phyloP scores from a whole-genome alignment of 2,329 filamentous ascomycete species.

The Cordyceps sp. region DNA sequence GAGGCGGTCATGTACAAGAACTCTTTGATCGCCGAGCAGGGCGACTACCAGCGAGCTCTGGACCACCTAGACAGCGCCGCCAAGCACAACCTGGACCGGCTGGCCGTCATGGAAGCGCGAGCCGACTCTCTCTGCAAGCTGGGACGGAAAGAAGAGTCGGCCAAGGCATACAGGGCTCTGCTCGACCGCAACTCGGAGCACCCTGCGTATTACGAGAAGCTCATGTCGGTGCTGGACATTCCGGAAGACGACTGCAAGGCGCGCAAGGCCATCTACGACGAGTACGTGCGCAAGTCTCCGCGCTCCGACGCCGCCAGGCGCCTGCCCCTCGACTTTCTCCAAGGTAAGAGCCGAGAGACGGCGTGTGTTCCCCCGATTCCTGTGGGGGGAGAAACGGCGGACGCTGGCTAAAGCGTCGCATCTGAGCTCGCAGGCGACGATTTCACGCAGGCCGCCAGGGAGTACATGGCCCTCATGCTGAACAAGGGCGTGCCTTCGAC shows the following conservation, averaged over 20 bases:
- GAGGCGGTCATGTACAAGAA: constrained; percentile 95
- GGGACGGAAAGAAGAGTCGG: constrained; percentile 62
- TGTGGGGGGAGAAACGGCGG: background rate
- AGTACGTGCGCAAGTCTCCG: constrained; percentile 66
- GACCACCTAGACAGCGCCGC: constrained; percentile 68
- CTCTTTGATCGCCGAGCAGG: constrained; percentile 76
- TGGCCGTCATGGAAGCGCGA: constrained; percentile 70
- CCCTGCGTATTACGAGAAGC: constrained; percentile 66
- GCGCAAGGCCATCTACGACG: constrained; percentile 54
- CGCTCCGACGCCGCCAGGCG: constrained; percentile 73
- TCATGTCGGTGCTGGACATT: constrained; percentile 54
- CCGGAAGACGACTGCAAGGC: constrained; percentile 39
- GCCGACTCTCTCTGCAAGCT: constrained; percentile 74
- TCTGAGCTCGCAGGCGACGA: constrained; percentile 42
- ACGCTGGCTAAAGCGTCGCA: too few relatives aligned
- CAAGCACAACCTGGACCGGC: constrained; percentile 66
- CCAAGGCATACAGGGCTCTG: constrained; percentile 62
- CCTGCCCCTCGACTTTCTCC: constrained; percentile 77
- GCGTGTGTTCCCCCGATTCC: background rate
- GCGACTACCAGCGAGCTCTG: constrained; percentile 66
- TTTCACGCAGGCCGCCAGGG: constrained; percentile 62
- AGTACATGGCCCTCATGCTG: constrained; percentile 71
- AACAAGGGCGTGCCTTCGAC: constrained; percentile 88
- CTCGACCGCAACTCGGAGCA: constrained; percentile 81
- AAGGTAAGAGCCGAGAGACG: constrained; percentile 34